Evolutionary conservation across 306 rosid genomes (phyloP).

Genomic region (Ziziphus jujuba): DNA sequence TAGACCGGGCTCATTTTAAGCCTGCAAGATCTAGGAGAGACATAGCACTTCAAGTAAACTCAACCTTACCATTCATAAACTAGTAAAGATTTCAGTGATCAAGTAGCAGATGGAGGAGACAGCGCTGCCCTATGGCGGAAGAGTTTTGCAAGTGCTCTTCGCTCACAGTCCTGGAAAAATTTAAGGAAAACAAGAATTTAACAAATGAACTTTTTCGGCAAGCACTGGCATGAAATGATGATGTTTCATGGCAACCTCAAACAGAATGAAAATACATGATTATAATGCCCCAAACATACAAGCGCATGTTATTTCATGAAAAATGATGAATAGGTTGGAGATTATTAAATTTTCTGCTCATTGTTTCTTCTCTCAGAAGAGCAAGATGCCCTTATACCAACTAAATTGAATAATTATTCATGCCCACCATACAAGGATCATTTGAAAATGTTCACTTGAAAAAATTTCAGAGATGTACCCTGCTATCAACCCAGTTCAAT

Average conservation of each 20-base stretch:
- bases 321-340: too few relatives aligned
- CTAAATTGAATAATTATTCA: too few relatives aligned
- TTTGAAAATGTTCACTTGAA: too few relatives aligned
- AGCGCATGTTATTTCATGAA: too few relatives aligned
- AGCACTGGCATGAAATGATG: not conserved
- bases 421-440: too few relatives aligned
- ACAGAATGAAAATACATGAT: not conserved
- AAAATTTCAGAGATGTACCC: not conserved
- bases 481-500: not conserved
- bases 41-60: not conserved
- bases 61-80: constrained; percentile 17
- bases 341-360: too few relatives aligned
- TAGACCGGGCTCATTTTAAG: too few relatives aligned
- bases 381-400: too few relatives aligned
- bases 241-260: not conserved
- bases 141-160: constrained; percentile 78
- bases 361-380: too few relatives aligned
- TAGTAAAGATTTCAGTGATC: constrained; percentile 16
- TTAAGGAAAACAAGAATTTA: not conserved
- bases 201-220: too few relatives aligned
- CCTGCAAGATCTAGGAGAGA: too few relatives aligned
- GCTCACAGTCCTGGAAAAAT: constrained; percentile 82
- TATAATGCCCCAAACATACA: not conserved
- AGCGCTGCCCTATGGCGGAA: constrained; percentile 67
- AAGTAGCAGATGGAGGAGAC: constrained; percentile 43